Evolutionary conservation across 192 early-diverging fungal species (phyloP).

Genomic region (Linnemannia elongata): DNA sequence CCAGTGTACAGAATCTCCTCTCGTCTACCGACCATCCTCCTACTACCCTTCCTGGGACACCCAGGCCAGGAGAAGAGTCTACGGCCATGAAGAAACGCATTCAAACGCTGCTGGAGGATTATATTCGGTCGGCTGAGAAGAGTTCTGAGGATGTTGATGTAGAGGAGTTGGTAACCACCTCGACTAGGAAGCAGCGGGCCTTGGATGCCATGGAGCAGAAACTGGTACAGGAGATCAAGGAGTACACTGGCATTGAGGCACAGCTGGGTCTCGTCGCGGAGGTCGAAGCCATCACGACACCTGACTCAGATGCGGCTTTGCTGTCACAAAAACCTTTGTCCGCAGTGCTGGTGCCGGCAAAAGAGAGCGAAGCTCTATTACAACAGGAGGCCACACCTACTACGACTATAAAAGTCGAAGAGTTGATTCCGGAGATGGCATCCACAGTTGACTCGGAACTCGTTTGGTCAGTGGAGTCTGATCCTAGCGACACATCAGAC

Average conservation of each 20-base stretch:
- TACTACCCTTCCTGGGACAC: neutral
- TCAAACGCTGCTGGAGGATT: constrained; percentile 5
- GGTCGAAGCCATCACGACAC: neutral
- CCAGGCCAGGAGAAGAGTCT: neutral
- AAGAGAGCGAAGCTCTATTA: neutral
- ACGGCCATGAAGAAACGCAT: neutral
- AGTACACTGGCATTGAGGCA: neutral
- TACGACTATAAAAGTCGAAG: neutral
- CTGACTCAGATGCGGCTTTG: neutral
- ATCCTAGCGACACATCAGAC: neutral
- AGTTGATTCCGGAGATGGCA: neutral
- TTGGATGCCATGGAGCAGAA: constrained; percentile 27
- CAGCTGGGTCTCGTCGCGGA: neutral
- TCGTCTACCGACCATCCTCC: neutral
- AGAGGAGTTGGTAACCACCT: neutral
- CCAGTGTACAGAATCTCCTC: constrained; percentile 12
- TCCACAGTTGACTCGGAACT: neutral
- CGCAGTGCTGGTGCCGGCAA: neutral
- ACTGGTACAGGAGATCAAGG: constrained; percentile 35
- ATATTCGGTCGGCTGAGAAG: constrained; percentile 17
- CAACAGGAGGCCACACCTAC: neutral
- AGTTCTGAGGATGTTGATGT: neutral
- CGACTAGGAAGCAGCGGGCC: constrained; percentile 14
- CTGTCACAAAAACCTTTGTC: neutral
- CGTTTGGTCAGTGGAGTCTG: neutral